A percentile compares a stretch with the other conserved stretches of the same genome.
phyloP scores from a whole-genome alignment of 352 stramenopile species.

The Globisporangium echinulatum region DNA sequence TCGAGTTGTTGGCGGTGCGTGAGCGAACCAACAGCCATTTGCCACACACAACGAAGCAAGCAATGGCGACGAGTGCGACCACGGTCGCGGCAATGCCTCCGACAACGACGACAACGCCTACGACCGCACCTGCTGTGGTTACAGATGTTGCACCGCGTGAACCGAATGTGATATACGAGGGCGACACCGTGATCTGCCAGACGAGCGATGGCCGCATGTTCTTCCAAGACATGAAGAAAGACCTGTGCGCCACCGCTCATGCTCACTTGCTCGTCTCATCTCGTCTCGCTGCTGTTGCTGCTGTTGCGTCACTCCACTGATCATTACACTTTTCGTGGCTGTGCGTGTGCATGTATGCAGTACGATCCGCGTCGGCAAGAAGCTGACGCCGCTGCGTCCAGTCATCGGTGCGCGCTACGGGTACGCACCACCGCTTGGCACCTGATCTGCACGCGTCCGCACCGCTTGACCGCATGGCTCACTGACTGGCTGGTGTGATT shows the following conservation, averaged over 20 bases:
- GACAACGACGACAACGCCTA: neutral
- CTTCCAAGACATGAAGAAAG: conserved; percentile 69
- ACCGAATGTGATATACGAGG: conserved; percentile 78
- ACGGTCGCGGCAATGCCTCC: neutral
- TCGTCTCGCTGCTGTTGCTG: conserved; percentile 1
- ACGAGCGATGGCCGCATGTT: conserved; percentile 82
- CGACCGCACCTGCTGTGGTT: neutral
- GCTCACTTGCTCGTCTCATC: neutral
- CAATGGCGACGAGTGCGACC: neutral
- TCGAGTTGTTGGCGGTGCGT: no score
- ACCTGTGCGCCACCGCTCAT: conserved; percentile 34
- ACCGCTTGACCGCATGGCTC: neutral
- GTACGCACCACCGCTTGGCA: conserved; percentile 15
- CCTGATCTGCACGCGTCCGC: neutral
- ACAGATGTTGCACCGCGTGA: conserved; percentile 18
- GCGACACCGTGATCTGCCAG: conserved; percentile 84
- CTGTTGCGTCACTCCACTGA: neutral
- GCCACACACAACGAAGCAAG: neutral
- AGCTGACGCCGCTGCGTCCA: conserved; percentile 55
- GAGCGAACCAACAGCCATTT: neutral
- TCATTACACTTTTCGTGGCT: neutral
- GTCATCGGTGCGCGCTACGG: conserved; percentile 73
- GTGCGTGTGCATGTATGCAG: conserved; percentile 5
- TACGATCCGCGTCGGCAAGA: conserved; percentile 80
- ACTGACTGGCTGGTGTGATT: neutral